These are phyloP conservation scores for Colletotrichum somersetense DNA, from an alignment of 2,329 filamentous ascomycete species.

Conservation along the genomic window DNA sequence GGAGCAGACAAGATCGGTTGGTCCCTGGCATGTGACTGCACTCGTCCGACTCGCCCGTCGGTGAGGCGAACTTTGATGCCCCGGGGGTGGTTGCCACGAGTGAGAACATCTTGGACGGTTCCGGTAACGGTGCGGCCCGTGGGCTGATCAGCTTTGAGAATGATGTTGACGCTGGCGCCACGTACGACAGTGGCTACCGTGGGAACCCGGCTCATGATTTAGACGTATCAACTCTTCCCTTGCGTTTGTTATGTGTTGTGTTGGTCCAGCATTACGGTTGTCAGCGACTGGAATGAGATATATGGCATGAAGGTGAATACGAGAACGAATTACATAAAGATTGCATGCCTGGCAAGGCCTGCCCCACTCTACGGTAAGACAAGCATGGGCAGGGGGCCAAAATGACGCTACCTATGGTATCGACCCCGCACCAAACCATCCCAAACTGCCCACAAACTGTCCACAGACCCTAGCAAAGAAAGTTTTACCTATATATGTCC, in stretches of 20 bases:
- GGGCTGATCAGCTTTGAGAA: constrained; percentile 81
- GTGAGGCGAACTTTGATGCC: constrained; percentile 83
- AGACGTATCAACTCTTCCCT: not conserved
- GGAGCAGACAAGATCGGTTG: constrained; percentile 24
- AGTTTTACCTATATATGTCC: too few species aligned
- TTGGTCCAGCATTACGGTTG: not conserved
- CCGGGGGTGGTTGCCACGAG: constrained; percentile 78
- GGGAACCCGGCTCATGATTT: constrained; percentile 54
- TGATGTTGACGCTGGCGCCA: constrained; percentile 76
- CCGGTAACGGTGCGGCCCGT: constrained; percentile 79
- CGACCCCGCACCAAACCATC: not conserved
- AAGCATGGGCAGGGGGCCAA: not conserved
- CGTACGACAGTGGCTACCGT: constrained; percentile 65
- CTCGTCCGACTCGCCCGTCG: constrained; percentile 79
- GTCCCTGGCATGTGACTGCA: constrained; percentile 69
- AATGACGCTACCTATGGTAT: not conserved
- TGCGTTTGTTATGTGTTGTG: not conserved
- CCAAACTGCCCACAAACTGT: too few species aligned
- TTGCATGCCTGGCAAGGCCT: not conserved
- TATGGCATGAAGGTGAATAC: not conserved
- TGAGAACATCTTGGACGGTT: constrained; percentile 75
- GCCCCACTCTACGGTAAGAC: not conserved
- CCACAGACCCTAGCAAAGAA: too few species aligned
- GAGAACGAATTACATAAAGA: not conserved
- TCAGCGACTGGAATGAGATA: not conserved